Conservation (phyloP, 2,329 filamentous ascomycete genomes). For the Clonostachys byssicola region DNA sequence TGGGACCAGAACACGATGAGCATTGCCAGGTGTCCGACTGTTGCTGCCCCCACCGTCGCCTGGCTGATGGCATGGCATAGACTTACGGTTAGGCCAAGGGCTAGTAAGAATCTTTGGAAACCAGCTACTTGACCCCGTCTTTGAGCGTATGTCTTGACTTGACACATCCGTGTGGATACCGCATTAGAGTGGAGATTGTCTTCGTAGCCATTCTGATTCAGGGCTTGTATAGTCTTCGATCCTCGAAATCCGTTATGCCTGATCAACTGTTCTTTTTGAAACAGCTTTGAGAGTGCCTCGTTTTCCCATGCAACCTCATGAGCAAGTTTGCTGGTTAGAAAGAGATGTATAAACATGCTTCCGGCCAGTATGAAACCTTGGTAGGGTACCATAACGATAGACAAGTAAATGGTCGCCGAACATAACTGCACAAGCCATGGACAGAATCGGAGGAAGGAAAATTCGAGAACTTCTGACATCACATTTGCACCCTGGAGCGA, state of each 20-base stretch:
- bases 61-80: slow-evolving; percentile 59
- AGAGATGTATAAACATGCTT: slow-evolving; percentile 51
- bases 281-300: background rate
- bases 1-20: slow-evolving; percentile 73
- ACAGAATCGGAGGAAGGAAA: slow-evolving; percentile 51
- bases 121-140: slow-evolving; percentile 23
- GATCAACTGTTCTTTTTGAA: slow-evolving; percentile 49
- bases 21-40: slow-evolving; percentile 65
- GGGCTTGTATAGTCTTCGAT: slow-evolving; percentile 56
- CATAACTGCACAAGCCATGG: slow-evolving; percentile 58
- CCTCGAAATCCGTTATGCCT: slow-evolving; percentile 52
- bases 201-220: slow-evolving; percentile 56
- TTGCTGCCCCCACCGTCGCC: slow-evolving; percentile 55
- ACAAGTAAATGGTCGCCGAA: slow-evolving; percentile 56
- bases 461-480: slow-evolving; percentile 53
- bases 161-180: slow-evolving; percentile 33
- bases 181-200: slow-evolving; percentile 48
- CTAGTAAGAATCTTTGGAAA: slow-evolving; percentile 40
- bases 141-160: slow-evolving; percentile 28
- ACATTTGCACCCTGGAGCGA: slow-evolving; percentile 50
- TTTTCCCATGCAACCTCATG: background rate
- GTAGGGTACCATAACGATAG: slow-evolving; percentile 53
- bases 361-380: slow-evolving; percentile 59
- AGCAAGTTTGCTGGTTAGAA: slow-evolving; percentile 44
- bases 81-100: slow-evolving; percentile 63